Percentiles rank a stretch among this genome's conserved stretches.
These are phyloP conservation scores for Penicillium janthinellum DNA, from an alignment of 2,329 filamentous ascomycete genomes.

Conservation along the genomic window DNA sequence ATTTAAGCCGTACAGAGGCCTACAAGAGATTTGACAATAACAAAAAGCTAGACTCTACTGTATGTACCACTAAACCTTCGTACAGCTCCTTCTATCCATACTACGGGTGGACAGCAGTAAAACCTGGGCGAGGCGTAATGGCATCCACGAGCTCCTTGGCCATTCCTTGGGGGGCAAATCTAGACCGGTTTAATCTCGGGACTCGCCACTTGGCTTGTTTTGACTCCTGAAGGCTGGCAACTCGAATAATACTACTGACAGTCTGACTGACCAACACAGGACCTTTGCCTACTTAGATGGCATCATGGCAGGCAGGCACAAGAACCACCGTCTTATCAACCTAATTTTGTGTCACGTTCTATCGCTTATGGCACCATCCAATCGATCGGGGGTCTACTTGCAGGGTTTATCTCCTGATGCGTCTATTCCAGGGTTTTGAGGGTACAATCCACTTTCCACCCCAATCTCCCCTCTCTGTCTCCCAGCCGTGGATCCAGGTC, in stretches of 20 bases:
- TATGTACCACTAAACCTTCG: no score
- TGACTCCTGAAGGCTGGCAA: neutral
- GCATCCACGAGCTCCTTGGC: neutral
- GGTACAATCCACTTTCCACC: neutral
- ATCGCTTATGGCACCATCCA: neutral
- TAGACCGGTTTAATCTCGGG: slow-evolving; percentile 2
- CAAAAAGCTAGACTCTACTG: no score
- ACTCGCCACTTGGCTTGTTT: slow-evolving; percentile 8
- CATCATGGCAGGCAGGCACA: no score
- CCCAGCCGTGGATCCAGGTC: slow-evolving; percentile 6
- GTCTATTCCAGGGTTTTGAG: neutral
- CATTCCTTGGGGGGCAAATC: neutral
- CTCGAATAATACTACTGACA: no score
- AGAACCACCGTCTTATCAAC: no score
- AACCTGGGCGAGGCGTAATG: neutral
- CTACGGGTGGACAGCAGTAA: no score
- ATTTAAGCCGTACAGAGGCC: no score
- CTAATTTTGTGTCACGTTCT: neutral
- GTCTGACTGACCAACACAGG: neutral
- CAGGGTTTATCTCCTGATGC: neutral
- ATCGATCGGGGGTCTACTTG: neutral
- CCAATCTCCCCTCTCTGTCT: neutral
- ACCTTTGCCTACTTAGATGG: neutral
- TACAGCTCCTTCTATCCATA: no score
- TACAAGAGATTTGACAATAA: no score